Conservation (phyloP, 495 filamentous ascomycete genomes). For the Aspergillus panamensis region DNA sequence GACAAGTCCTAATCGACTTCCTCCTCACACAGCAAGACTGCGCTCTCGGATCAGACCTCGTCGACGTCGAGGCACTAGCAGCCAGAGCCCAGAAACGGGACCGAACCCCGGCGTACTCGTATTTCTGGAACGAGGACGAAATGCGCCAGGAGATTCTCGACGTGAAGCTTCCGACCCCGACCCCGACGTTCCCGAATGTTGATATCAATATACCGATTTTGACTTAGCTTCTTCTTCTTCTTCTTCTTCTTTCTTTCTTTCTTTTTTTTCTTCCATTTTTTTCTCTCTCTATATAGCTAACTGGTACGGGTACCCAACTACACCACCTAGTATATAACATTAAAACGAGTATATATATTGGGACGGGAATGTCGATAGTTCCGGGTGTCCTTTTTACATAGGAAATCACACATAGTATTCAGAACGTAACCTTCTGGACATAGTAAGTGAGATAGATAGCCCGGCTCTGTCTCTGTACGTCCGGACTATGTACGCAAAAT, state of each 20-base stretch:
- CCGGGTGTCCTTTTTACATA: too few relatives aligned
- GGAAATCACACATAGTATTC: too few relatives aligned
- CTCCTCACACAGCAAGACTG: slow-evolving; percentile 29
- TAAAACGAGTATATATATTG: too few relatives aligned
- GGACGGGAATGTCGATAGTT: too few relatives aligned
- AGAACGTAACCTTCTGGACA: too few relatives aligned
- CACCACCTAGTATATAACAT: too few relatives aligned
- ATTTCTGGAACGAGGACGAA: slow-evolving; percentile 28
- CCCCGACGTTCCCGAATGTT: slow-evolving; percentile 2
- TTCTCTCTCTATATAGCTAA: not conserved
- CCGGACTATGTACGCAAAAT: too few relatives aligned
- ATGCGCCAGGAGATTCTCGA: slow-evolving; percentile 26
- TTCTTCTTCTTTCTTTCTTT: not conserved
- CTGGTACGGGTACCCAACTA: too few relatives aligned
- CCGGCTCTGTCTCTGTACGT: too few relatives aligned
- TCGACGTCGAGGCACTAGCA: slow-evolving; percentile 20
- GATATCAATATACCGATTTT: slow-evolving; percentile 15
- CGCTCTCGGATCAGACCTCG: slow-evolving; percentile 21
- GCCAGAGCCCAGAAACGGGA: slow-evolving; percentile 20
- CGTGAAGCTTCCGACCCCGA: slow-evolving; percentile 1
- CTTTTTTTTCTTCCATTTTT: not conserved
- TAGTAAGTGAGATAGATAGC: too few relatives aligned
- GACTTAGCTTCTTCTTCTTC: slow-evolving; percentile 7
- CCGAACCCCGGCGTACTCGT: slow-evolving; percentile 1
- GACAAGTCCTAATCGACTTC: slow-evolving; percentile 24